Base-by-base conservation (phyloP, 2,329 filamentous ascomycete species). In the Sporothrix phasma region DNA sequence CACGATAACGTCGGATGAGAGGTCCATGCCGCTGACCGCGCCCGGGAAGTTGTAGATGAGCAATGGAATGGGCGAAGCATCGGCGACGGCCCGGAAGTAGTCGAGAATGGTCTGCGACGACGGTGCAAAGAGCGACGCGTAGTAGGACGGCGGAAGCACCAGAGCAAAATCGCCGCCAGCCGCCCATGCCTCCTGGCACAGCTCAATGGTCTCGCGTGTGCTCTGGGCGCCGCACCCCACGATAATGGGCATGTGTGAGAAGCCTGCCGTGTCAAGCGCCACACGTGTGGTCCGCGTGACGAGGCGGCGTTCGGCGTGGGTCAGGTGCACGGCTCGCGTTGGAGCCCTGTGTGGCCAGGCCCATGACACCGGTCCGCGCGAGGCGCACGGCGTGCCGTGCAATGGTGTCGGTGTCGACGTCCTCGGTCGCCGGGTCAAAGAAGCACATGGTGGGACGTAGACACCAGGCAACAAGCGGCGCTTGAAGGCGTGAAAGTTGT, bases 281-380 rank as follows among this genome's bases (percentile, higher is more conserved):
- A 82, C 80, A 46, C 89, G 85, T 1, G 88, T 92, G 39, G 86
- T 84, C 60, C 78, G 77, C 6, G 88, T 92, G 69, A 93, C 84
- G 61, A 84, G 76, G 56, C 82, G 81, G 65, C 89, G 84, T 76
- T 93, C 89, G 26, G 81, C 78, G 69, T 87, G 86, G 49, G 86
- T 85, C 39, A 93, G 81, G 71, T 92, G 89, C 13, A 92, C 88
- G 7, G 90, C 89, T 94, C 90, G 70, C 89, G 72, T 93, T 93
- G 72, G 87, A 90, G 54, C 89, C 89, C 73, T 92, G 89, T 11
- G 87, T 89, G 58, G 88, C 87, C 54, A 93, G 80, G 22, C 89
- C 88, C 17, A 86, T 82, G 47, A 92, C 84, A 67, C 89, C 89
- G 31, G 87, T 84, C 70, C 85, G 80, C 54, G 88, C 89, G n/a